Evolutionary conservation across 192 early-diverging fungal genomes (phyloP), one percentile per base, ranked within the genome.

Genomic region (Umbelopsis vinacea): DNA sequence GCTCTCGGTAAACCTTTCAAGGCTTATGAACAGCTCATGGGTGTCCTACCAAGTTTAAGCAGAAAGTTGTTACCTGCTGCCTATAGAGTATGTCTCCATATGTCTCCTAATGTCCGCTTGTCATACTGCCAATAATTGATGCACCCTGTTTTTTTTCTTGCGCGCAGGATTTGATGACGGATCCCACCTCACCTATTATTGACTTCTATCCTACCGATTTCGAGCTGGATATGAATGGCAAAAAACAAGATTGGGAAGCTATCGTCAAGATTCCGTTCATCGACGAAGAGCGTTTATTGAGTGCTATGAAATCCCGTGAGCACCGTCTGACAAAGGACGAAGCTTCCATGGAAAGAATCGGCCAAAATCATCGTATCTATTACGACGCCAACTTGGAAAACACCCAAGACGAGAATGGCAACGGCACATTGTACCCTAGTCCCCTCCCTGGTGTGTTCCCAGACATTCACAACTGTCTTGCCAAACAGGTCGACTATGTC

Each of bases 261-360:
- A 91, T 99, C n/a, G 96, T 98, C n/a, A 88, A 94, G 55, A 92
- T 99, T 57, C 93, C 96, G 14, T 99, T 99, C 78, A 98, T 98
- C 69, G 95, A 99, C 66, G 88, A 95, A 73, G 79, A 89, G n/a
- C 86, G 95, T 60, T 86, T 99, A 43, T 78, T 94, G 63, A 74
- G 83, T 12, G 97, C 95, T 0, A 93, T 99, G 88, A 77, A 83
- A 46, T 82, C 87, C 21, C 84, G 86, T 23, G 90, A 94, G 50
- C 81, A 81, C 66, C 77, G 74, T 57, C 76, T 94, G 26, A 85
- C 88, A 0, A 73, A 81, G 10, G 87, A 86, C 21, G 90, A 94
- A 75, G 71, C 67, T 6, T 70, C 75, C 26, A 86, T 90, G 74
- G 89, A 91, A 69, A 69, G 74, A 37, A 82, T 84, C 70, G 91